These are phyloP conservation scores for Raffaelea ambrosiae DNA, from an alignment of 2,329 filamentous ascomycete genomes.

Conservation along the genomic window DNA sequence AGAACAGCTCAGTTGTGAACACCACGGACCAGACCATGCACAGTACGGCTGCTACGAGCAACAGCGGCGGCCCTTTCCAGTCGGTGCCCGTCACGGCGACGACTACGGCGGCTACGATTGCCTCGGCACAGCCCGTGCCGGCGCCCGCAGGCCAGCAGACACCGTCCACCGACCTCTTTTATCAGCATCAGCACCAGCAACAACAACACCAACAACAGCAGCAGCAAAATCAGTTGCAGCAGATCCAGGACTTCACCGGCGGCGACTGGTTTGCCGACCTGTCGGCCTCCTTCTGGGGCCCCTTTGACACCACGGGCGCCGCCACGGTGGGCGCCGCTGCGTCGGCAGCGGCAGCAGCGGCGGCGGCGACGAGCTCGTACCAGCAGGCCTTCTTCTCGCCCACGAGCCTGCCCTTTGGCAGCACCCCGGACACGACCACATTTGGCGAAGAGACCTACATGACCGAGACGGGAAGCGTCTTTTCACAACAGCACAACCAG, in stretches of 20 bases:
- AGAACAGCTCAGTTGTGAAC: too few relatives aligned
- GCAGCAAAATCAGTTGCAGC: constrained; percentile 2
- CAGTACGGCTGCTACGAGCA: too few relatives aligned
- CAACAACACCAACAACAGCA: constrained; percentile 1
- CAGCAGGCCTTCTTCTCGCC: not conserved
- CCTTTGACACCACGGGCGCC: not conserved
- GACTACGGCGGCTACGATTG: too few relatives aligned
- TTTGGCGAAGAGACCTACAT: constrained; percentile 6
- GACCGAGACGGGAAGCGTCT: not conserved
- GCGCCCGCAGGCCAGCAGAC: too few relatives aligned
- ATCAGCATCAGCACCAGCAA: not conserved
- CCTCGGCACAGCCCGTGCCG: too few relatives aligned
- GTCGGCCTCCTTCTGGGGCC: constrained; percentile 3
- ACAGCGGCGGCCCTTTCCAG: too few relatives aligned
- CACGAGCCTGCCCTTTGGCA: constrained; percentile 6
- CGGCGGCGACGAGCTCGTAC: not conserved
- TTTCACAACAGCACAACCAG: not conserved
- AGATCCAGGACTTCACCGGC: constrained; percentile 4
- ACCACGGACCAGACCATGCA: too few relatives aligned
- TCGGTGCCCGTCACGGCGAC: too few relatives aligned
- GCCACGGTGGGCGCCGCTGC: too few relatives aligned
- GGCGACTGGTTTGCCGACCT: constrained; percentile 9
- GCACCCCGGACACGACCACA: constrained; percentile 4
- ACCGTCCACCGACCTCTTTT: not conserved
- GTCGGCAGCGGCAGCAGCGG: not conserved